Conservation (phyloP, 2,329 filamentous ascomycete species). For the Coniochaeta pulveracea region DNA sequence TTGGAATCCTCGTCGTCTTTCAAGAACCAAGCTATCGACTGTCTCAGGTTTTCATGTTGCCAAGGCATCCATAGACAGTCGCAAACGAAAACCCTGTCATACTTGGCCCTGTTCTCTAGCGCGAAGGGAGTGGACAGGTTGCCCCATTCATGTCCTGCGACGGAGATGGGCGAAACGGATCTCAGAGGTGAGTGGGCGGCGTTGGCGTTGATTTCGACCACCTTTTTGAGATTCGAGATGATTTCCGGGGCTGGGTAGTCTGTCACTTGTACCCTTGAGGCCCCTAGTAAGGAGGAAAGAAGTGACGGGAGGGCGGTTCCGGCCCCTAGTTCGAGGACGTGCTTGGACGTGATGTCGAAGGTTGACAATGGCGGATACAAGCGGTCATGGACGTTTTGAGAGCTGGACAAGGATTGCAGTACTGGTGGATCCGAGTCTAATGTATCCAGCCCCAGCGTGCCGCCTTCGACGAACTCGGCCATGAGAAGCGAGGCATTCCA, state of each 20-base stretch:
- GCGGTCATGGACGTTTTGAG: not conserved
- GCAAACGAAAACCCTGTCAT: constrained; percentile 54
- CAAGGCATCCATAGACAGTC: constrained; percentile 69
- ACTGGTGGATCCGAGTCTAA: not conserved
- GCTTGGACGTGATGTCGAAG: constrained; percentile 38
- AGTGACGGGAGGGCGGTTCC: constrained; percentile 47
- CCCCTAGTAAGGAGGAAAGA: constrained; percentile 35
- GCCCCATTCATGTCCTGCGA: constrained; percentile 58
- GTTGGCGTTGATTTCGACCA: constrained; percentile 41
- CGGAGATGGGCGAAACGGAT: constrained; percentile 19
- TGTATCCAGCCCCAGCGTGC: constrained; percentile 20
- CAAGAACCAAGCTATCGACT: constrained; percentile 53
- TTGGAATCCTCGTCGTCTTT: constrained; percentile 28
- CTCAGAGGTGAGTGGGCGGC: constrained; percentile 20
- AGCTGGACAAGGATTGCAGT: not conserved
- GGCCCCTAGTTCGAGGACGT: constrained; percentile 55
- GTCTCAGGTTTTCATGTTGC: constrained; percentile 56
- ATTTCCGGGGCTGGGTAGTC: constrained; percentile 57
- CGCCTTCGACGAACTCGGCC: constrained; percentile 43
- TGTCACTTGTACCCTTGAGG: constrained; percentile 42
- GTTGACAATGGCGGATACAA: constrained; percentile 9
- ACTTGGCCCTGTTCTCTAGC: constrained; percentile 22
- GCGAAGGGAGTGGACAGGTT: constrained; percentile 22
- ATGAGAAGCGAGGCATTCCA: constrained; percentile 56
- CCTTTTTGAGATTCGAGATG: constrained; percentile 44